Base-by-base conservation (phyloP, 139 green algal species). In the Zygnema circumcarinatum region DNA sequence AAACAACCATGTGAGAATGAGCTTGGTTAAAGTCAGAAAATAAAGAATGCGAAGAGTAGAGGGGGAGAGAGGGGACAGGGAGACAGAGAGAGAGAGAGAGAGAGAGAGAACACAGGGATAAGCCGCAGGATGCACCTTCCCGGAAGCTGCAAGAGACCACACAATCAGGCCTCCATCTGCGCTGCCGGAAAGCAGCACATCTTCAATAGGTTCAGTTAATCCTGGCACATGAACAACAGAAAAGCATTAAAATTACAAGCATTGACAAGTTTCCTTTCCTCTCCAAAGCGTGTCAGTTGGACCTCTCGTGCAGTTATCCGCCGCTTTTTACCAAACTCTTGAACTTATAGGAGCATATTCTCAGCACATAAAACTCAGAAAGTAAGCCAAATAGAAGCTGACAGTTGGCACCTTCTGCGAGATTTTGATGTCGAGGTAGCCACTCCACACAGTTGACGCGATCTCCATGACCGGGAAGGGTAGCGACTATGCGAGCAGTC, bases 381-480 rank as follows among this genome's bases (percentile, higher is more conserved):
- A 62, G 16, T 25, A 62, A 62, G 47, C 47, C 47, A 62, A 62
- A 62, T 25, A 62, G 16, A 62, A 62, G 69, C 69, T 11, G 16
- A 11, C 7, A 53, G 16, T 42, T 29, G 11, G 16, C 11, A 78
- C 69, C 35, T 40, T 40, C 7, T 42, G 69, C 35, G 69, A 78
- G 69, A 42, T 42, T 40, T 11, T 42, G 31, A 11, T 83, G 75
- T 21, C 75, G 75, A 3, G 80, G 80, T 29, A 86, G 80, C 80
- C 80, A 86, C 20, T 86, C 42, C 62, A 81, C 67, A 40, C 80
- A 86, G 80, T 86, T 86, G 40, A 86, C 80, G 29, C 80, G 80
- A 41, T 41, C 67, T 21, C 36, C 42, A 38, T 86, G 80, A 2
- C 80, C 80, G 22, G 53, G 80, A 29, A 86, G 80, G 25, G 67